Evolutionary conservation across 176 grass and related monocot species (phyloP), one percentile per base, ranked within the genome.

Genomic region (Bothriochloa decipiens): DNA sequence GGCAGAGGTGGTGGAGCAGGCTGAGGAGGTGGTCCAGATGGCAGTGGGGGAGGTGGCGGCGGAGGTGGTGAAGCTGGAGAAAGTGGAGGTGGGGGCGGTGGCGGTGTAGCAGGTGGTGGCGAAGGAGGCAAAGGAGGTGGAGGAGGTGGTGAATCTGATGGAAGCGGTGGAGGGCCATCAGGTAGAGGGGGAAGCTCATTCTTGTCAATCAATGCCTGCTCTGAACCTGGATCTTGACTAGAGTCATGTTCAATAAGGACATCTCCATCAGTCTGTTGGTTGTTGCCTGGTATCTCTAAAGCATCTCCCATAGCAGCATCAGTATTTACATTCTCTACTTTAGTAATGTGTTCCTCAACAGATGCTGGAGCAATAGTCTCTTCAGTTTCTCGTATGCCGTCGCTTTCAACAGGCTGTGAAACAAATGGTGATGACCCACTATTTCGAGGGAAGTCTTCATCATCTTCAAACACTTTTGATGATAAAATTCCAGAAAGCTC

Each of bases 61-160:
- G 88, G 92, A 27, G 84, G 95, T 22, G 95, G 95, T 0, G 91
- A 92, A 63, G 91, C 81, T 65, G 91, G 93, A 14, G 88, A 88
- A 65, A 77, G 63, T 47, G 89, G 85, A 37, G 75, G 72, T 41
- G 74, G 80, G n/a, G 81, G 86, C 16, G 83, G 82, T 3, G 92
- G 82, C 14, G 87, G 89, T 64, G 92, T 91, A 29, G 86, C 65
- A 46, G 94, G 89, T 80, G 90, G 88, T 8, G 95, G 78, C 32
- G 96, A 92, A 75, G 96, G 92, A 63, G 95, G 83, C 53, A 92
- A 92, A 36, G 92, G 92, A 65, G 96, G 93, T 11, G 77, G 91
- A 78, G 70, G 77, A 57, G 96, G 91, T 67, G 91, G 91, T 76
- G 84, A 90, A 91, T 96, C 88, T 18, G 86, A 80, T 68, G 89